Percentiles rank a stretch among this genome's conserved stretches.
phyloP scores from a whole-genome alignment of 768 basidiomycete genomes.

The Pulveroboletus sp. region DNA sequence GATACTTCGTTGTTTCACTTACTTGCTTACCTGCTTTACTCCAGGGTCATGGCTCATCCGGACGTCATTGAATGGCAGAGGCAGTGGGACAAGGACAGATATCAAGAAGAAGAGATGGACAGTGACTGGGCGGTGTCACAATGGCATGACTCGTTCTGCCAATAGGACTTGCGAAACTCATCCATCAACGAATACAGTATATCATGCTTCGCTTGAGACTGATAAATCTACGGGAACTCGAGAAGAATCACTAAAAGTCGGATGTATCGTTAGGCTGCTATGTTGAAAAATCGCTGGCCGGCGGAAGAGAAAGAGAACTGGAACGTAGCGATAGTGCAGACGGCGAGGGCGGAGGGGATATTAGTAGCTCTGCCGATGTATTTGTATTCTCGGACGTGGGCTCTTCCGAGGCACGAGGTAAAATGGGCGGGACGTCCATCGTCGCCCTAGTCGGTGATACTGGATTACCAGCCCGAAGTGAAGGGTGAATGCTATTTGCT shows the following conservation, averaged over 20 bases:
- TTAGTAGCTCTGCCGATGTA: conserved; percentile 6
- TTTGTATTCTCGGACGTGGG: conserved; percentile 2
- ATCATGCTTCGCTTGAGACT: background rate
- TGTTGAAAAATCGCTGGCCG: conserved; percentile 4
- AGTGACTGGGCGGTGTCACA: conserved; percentile 30
- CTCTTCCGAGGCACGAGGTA: conserved; percentile 27
- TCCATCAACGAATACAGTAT: conserved; percentile 3
- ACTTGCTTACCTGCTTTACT: conserved; percentile 2
- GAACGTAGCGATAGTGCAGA: conserved; percentile 10
- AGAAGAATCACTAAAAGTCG: conserved; percentile 9
- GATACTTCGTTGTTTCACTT: background rate
- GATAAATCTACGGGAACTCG: conserved; percentile 4
- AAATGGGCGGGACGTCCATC: conserved; percentile 30
- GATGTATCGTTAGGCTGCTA: conserved; percentile 13
- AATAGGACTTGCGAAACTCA: conserved; percentile 1
- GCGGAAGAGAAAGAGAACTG: conserved; percentile 14
- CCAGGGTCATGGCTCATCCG: conserved; percentile 36
- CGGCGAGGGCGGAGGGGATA: conserved; percentile 21
- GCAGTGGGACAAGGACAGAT: conserved; percentile 24
- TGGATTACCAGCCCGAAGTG: conserved; percentile 48
- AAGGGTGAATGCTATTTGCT: conserved; percentile 74
- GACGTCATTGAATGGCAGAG: conserved; percentile 32
- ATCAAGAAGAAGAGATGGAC: conserved; percentile 34
- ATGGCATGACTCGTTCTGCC: conserved; percentile 28
- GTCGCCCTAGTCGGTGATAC: conserved; percentile 45